Evolutionary conservation across 768 basidiomycete species (phyloP).

Genomic region (Clavulina sp.): DNA sequence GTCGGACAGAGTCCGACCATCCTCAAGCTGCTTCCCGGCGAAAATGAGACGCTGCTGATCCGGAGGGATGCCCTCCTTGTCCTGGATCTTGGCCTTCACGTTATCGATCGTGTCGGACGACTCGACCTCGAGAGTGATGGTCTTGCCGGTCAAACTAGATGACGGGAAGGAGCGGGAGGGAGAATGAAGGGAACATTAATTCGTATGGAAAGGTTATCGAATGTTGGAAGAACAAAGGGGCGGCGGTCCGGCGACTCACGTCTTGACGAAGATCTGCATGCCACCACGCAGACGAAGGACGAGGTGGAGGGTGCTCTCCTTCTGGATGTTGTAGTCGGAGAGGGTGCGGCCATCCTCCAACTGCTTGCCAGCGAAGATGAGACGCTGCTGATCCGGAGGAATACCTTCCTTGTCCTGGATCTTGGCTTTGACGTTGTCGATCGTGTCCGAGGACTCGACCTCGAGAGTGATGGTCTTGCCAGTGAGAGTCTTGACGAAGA

Average conservation of each 20-base stretch:
- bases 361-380: slow-evolving; percentile 99
- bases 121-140: slow-evolving; percentile 26
- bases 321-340: slow-evolving; percentile 94
- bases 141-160: slow-evolving; percentile 27
- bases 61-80: slow-evolving; percentile 20
- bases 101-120: slow-evolving; percentile 23
- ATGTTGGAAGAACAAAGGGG: background rate
- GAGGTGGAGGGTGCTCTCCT: slow-evolving; percentile 96
- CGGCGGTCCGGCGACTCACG: slow-evolving; percentile 13
- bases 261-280: slow-evolving; percentile 30
- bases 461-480: slow-evolving; percentile 9
- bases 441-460: slow-evolving; percentile 11
- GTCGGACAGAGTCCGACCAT: slow-evolving; percentile 65
- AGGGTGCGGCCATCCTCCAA: slow-evolving; percentile 97
- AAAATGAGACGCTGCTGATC: slow-evolving; percentile 39
- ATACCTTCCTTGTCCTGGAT: slow-evolving; percentile 14
- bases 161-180: background rate
- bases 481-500: background rate
- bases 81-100: slow-evolving; percentile 19
- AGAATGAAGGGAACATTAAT: background rate
- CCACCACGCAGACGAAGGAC: slow-evolving; percentile 29
- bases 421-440: slow-evolving; percentile 13
- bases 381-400: slow-evolving; percentile 71
- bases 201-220: background rate
- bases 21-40: slow-evolving; percentile 88